Evolutionary conservation across 1,284 basidiomycete genomes (phyloP).

Genomic region (Leccinum insolens): DNA sequence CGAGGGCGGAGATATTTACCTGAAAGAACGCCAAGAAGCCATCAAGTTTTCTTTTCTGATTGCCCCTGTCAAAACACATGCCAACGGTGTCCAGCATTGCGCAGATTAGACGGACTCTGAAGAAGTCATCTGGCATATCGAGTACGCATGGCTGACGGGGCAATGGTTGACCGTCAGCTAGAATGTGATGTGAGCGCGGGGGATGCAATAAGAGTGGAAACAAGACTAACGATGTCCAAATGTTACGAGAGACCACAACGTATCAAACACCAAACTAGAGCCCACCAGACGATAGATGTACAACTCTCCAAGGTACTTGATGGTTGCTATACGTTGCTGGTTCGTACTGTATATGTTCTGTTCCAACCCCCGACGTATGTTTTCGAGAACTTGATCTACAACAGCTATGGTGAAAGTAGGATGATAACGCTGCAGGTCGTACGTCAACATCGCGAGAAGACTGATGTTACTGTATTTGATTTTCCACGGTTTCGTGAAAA

Average conservation of each 20-base stretch:
- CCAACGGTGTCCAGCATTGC: constrained; percentile 94
- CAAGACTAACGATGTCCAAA: constrained; percentile 88
- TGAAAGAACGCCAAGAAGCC: constrained; percentile 93
- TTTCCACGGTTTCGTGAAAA: constrained; percentile 97
- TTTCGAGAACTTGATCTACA: constrained; percentile 94
- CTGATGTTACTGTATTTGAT: constrained; percentile 91
- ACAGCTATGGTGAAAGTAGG: constrained; percentile 87
- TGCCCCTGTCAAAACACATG: constrained; percentile 96
- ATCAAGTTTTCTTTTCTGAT: constrained; percentile 89
- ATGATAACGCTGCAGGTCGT: constrained; percentile 92
- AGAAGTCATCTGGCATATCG: constrained; percentile 96
- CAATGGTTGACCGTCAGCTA: constrained; percentile 88
- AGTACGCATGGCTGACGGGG: constrained; percentile 77
- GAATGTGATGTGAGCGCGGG: constrained; percentile 12
- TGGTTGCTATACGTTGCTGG: constrained; percentile 87
- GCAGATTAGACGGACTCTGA: constrained; percentile 91
- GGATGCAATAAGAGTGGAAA: constrained; percentile 4
- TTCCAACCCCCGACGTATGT: constrained; percentile 89
- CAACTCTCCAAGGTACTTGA: constrained; percentile 95
- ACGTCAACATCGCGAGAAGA: constrained; percentile 91
- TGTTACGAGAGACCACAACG: constrained; percentile 92
- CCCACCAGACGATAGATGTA: constrained; percentile 97
- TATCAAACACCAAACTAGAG: constrained; percentile 90
- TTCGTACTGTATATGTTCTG: constrained; percentile 95
- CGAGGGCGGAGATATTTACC: constrained; percentile 45